Conservation (phyloP, 495 filamentous ascomycete species). For the Penicillium paxilli region DNA sequence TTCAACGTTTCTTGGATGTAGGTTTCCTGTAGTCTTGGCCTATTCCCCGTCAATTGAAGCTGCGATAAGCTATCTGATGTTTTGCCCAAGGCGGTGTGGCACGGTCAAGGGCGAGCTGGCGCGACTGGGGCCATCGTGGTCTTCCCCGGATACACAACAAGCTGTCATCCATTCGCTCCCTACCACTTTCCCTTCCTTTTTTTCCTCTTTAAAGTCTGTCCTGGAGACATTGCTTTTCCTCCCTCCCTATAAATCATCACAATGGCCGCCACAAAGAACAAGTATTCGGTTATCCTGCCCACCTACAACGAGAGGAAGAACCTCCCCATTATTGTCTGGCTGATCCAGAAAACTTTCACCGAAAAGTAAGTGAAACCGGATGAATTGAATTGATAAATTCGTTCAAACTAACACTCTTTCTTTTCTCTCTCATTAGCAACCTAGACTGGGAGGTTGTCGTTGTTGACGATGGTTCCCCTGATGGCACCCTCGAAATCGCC, state of each 20-base stretch:
- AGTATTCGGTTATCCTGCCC: conserved; percentile 95
- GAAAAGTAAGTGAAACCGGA: conserved; percentile 51
- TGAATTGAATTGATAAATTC: not conserved
- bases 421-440: conserved; percentile 53
- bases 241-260: conserved; percentile 16
- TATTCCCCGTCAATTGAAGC: not conserved
- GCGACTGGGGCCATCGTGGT: conserved; percentile 16
- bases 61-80: conserved; percentile 26
- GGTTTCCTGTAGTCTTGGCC: too few species aligned
- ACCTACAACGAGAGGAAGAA: conserved; percentile 98
- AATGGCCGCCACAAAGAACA: conserved; percentile 57
- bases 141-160: conserved; percentile 18
- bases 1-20: not conserved
- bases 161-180: conserved; percentile 29
- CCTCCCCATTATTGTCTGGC: conserved; percentile 92
- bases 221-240: conserved; percentile 11
- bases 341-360: conserved; percentile 86
- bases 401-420: not conserved
- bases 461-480: conserved; percentile 96
- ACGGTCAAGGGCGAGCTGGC: conserved; percentile 26
- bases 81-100: conserved; percentile 30
- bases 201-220: conserved; percentile 3
- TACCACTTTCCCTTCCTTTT: conserved; percentile 21
- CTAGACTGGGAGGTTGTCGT: conserved; percentile 97
- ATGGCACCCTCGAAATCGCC: conserved; percentile 88